Evolutionary conservation across 2,329 filamentous ascomycete species (phyloP).

Genomic region (Phyllosticta citrichinensis): DNA sequence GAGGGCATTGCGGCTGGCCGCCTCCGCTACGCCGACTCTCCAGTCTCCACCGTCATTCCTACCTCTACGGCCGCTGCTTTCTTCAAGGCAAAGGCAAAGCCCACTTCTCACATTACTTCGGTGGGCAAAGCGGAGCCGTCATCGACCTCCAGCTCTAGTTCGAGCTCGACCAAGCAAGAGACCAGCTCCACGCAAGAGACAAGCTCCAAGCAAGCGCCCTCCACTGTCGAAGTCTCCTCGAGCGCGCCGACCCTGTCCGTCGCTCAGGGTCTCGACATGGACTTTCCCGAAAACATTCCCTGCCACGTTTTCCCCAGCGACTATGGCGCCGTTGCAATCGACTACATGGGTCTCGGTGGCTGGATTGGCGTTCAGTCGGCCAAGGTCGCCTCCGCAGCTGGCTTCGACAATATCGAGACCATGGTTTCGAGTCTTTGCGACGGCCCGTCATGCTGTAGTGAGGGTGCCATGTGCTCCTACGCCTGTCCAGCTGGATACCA

Average conservation of each 20-base stretch:
- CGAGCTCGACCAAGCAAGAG: slow-evolving; percentile 13
- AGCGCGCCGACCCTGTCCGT: slow-evolving; percentile 16
- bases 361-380: slow-evolving; percentile 67
- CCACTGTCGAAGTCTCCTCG: slow-evolving; percentile 12
- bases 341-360: slow-evolving; percentile 60
- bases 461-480: slow-evolving; percentile 76
- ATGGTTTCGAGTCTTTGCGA: slow-evolving; percentile 52
- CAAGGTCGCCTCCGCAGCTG: slow-evolving; percentile 25
- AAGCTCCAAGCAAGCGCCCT: slow-evolving; percentile 13
- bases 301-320: slow-evolving; percentile 67
- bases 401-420: slow-evolving; percentile 47
- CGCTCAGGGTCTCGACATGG: slow-evolving; percentile 44
- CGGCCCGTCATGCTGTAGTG: slow-evolving; percentile 48
- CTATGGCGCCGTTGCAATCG: slow-evolving; percentile 66
- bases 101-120: slow-evolving; percentile 11
- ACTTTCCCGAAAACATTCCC: slow-evolving; percentile 64
- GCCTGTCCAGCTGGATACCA: slow-evolving; percentile 85
- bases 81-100: not conserved
- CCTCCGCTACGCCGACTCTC: slow-evolving; percentile 39
- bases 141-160: slow-evolving; percentile 25
- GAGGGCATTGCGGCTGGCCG: slow-evolving; percentile 61
- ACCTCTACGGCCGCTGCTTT: slow-evolving; percentile 29
- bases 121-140: slow-evolving; percentile 18
- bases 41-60: slow-evolving; percentile 26
- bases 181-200: slow-evolving; percentile 18